Evolutionary conservation across 2,329 filamentous ascomycete species (phyloP), one percentile per base, ranked within the genome.

Genomic region (Camillea tinctor): DNA sequence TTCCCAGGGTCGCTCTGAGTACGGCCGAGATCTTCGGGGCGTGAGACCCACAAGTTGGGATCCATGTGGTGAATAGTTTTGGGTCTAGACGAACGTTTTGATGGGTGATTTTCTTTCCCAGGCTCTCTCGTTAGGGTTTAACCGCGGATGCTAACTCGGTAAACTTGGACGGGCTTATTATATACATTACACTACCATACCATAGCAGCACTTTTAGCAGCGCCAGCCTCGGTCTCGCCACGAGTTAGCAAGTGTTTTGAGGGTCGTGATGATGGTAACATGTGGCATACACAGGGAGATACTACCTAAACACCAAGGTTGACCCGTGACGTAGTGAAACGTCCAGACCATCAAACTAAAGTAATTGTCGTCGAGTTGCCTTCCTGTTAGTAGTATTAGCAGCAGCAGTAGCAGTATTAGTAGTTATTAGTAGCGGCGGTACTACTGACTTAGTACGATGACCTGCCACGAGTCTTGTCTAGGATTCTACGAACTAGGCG

Each of bases 11-110:
- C 50, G 54, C 63, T 65, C 64, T 62, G 26, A 66, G 65, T 65
- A 64, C 61, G 56, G 62, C 65, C 63, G 65, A 65, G 63, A 64
- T 60, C 60, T 54, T 50, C 61, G 55, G 26, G 56, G 11, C 50
- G 58, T 58, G 52, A 36, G 60, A 53, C 22, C 58, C 56, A 56
- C 55, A 60, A 44, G 53, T 56, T 57, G 56, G 57, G 59, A 65
- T 44, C 49, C 49, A 19, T 23, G 19, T 13, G 19, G 11, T 50
- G 49, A 50, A 50, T 50, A 50, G 20, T 23, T n/a, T 53, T 53
- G 51, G 51, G 51, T 24, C 51, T 53, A 24, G 51, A 20, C 30
- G 26, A n/a, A 21, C 54, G 59, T 30, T n/a, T n/a, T 60, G 56
- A 40, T 60, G 56, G 59, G n/a, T 44, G n/a, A 17, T 44, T 44